Evolutionary conservation across 805 yeast genomes (phyloP).

Genomic region (Saccharomycopsis lassenensis): DNA sequence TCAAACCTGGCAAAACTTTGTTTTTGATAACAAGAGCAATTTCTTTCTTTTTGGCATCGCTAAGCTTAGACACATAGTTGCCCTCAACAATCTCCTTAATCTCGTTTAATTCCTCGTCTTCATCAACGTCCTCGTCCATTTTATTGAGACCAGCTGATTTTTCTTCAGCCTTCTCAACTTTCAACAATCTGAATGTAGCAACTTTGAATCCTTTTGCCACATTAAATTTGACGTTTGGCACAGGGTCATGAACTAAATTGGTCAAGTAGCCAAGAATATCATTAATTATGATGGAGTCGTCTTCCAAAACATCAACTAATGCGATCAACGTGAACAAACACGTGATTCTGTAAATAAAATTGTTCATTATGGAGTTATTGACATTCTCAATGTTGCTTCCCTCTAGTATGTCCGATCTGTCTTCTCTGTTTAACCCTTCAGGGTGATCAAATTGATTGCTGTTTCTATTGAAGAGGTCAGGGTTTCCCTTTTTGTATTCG

Average conservation of each 20-base stretch:
- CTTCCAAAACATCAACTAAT: constrained; percentile 59
- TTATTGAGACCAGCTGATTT: constrained; percentile 5
- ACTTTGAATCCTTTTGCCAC: constrained; percentile 71
- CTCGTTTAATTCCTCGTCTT: constrained; percentile 16
- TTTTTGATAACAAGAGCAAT: constrained; percentile 30
- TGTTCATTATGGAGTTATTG: constrained; percentile 25
- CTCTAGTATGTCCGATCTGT: too few relatives aligned
- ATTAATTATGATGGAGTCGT: constrained; percentile 41
- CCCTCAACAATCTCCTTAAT: constrained; percentile 19
- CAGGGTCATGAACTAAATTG: constrained; percentile 63
- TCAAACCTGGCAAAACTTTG: constrained; percentile 54
- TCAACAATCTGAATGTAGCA: constrained; percentile 37
- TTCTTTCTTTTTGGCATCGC: constrained; percentile 14
- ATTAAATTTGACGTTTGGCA: constrained; percentile 92
- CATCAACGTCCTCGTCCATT: constrained; percentile 2
- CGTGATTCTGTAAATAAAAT: constrained; percentile 87
- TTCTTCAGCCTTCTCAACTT: constrained; percentile 19
- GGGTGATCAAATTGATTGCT: constrained; percentile 4
- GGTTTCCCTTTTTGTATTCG: constrained; percentile 23
- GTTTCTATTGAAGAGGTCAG: constrained; percentile 25
- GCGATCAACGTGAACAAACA: constrained; percentile 81
- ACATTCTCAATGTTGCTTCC: constrained; percentile 25
- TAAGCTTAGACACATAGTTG: constrained; percentile 22
- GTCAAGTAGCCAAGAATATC: constrained; percentile 74
- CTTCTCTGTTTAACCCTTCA: constrained; percentile 20